Evolutionary conservation across 176 grass and related monocot genomes (phyloP).

Genomic region (Aegilops bicornis): DNA sequence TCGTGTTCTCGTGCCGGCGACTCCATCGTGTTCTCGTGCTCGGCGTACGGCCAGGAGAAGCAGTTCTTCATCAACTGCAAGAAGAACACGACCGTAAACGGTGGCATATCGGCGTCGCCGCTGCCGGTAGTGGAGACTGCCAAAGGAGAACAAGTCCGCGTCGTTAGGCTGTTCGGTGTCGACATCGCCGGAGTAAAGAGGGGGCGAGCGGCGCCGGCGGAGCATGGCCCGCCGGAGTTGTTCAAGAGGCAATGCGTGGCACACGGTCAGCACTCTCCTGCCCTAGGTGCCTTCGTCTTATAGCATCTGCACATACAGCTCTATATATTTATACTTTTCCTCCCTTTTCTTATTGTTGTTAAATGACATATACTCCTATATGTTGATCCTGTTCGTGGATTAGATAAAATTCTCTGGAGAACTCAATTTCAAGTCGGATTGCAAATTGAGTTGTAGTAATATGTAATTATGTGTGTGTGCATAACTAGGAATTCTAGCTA

Average conservation of each 20-base stretch:
- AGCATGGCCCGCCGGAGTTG: neutral
- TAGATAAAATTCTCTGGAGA: slow-evolving; percentile 26
- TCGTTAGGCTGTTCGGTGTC: slow-evolving; percentile 62
- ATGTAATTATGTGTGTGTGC: no score
- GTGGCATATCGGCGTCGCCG: neutral
- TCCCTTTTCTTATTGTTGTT: slow-evolving; percentile 11
- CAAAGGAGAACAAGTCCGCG: slow-evolving; percentile 28
- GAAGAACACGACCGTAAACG: neutral
- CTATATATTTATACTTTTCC: neutral
- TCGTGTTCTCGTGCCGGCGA: no score
- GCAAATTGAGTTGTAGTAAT: neutral
- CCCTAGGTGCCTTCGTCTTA: slow-evolving; percentile 47
- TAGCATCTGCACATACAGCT: slow-evolving; percentile 9
- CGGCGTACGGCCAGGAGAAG: slow-evolving; percentile 47
- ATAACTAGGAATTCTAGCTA: neutral
- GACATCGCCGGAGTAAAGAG: slow-evolving; percentile 56
- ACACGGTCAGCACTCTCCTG: slow-evolving; percentile 22
- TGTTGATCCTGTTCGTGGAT: slow-evolving; percentile 9
- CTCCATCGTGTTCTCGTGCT: no score
- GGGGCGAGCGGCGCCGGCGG: slow-evolving; percentile 5
- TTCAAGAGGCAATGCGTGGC: slow-evolving; percentile 45
- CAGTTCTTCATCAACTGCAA: slow-evolving; percentile 80
- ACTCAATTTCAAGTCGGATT: neutral
- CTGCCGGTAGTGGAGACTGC: neutral
- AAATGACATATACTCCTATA: neutral